Base-by-base conservation (phyloP, 1,284 basidiomycete species). In the Cutaneotrichosporon daszewskae region DNA sequence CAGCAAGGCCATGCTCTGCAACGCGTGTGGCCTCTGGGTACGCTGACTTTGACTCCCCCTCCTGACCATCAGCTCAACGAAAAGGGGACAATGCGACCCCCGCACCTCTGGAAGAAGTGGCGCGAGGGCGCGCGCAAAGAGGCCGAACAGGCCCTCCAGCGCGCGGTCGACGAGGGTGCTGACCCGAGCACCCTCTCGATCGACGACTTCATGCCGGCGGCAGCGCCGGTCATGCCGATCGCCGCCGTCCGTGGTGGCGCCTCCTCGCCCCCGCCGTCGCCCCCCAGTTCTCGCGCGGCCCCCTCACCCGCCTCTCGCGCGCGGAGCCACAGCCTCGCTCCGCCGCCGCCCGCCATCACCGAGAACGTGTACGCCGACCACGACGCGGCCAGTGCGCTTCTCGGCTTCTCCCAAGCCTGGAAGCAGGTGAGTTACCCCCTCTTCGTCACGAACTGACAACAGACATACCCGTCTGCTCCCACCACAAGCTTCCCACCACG, bases 21-120 rank as follows among this genome's bases (percentile, higher is more conserved):
- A 52, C 28, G 50, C 50, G 0, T 53, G 51, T 29, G 51, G 51
- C 4, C 40, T 53, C 18, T 53, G 51, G 51, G 50, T 53, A 13
- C 43, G 4, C 4, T 20, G 5, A 10, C 24, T n/a, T 7, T 12
- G 13, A 24, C n/a, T 27, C 18, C 19, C 27, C n/a, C 19, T 23
- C 26, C 37, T 35, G 12, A 35, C 11, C 19, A 7, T 35, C 34
- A 36, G 39, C 32, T 41, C 11, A 31, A 24, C 31, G 39, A 41
- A 18, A 41, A 41, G 24, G 39, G 39, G 6, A 26, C 32, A 16
- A 23, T n/a, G 8, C 39, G 39, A 12, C 39, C 39, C 14, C n/a
- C 11, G n/a, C 29, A 41, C 16, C 39, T 31, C 9, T 11, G 25
- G 24, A 33, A 23, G 32, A 41, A 41, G 32, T 41, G 39, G 39